Evolutionary conservation across 2,329 filamentous ascomycete genomes (phyloP), one percentile per base, ranked within the genome.

Genomic region (Neurospora sp.): DNA sequence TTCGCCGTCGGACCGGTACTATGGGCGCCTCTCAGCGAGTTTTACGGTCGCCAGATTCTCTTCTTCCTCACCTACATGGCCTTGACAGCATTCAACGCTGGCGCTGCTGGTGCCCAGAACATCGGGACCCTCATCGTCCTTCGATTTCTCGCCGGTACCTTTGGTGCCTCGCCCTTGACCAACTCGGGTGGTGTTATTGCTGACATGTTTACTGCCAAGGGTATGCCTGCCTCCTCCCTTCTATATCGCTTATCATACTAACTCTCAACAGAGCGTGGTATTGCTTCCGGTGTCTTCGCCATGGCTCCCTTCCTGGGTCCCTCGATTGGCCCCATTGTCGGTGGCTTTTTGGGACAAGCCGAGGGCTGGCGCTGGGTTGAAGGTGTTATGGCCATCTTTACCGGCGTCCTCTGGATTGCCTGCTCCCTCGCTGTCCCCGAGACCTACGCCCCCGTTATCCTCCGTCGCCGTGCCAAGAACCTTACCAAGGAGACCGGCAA

Each of bases 311-410:
- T 91, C 77, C 81, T 92, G 70, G 90, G 90, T 1, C 89, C 90
- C 0, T 85, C 82, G 80, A 69, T 86, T 81, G 76, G 90, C 0
- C 91, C 91, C 1, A 88, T 92, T 66, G 85, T 86, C 7, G 88
- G 88, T 72, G 89, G 89, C 2, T 93, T 92, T 77, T 80, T 91
- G 1, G 87, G 88, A 10, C 83, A 89, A 77, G 82, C 84, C 2
- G 84, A 83, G 15, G 89, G 89, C 17, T 92, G 90, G 91, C 82
- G 88, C 75, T 92, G 90, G 90, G 86, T 92, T 28, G 84, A 89
- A 79, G 89, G 89, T 2, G 79, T 91, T 9, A 84, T 90, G 79
- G 85, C 87, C 67, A 85, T 86, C 71, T 89, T 91, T 77, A 89
- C 87, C 2, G 88, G 87, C 10, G 79, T 84, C 11, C 82, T 90